Base-by-base conservation (phyloP, 177 flowering plant species). In the Tripterygium wilfordii region DNA sequence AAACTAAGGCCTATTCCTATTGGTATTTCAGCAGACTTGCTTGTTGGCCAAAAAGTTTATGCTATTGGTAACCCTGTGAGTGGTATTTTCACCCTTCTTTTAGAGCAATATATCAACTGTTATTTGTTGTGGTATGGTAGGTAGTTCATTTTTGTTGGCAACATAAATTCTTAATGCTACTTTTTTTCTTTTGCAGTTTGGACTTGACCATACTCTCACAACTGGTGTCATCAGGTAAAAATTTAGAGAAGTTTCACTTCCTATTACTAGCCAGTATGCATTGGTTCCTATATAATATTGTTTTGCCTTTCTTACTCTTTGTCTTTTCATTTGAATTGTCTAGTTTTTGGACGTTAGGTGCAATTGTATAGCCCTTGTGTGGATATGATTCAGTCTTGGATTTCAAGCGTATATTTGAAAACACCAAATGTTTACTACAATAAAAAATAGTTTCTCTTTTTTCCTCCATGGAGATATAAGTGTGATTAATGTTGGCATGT, bases 11-110 rank as follows among this genome's bases (percentile, higher is more conserved):
- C 98, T 13, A 74, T 88, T 45, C 95, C 98, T 41, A 49, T 91
- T 65, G 98, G 98, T 36, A 55, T 88, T 42, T 91, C 98, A 50
- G 86, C 92, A 1, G 95, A 91, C 58, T 76, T 91, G 77, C 94
- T 91, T 70, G 98, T 91, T 61, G 98, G 98, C 49, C 98, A 91
- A 74, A 91, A 91, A 80, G 98, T 85, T 13, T 88, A 28, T 74
- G 98, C 98, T 44, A 91, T 88, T 63, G 98, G 96, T 57, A 91
- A 91, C 58, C 98, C 98, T n/a, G 98, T 91, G 48, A 83, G 96
- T 72, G 29, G 25, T 14, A 17, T 0, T 10, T 24, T 7, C 10
- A 29, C 5, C 29, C 36, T 23, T 52, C n/a, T 20, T 5, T 27
- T 40, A 4, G 14, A 15, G 14, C 16, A n/a, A n/a, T n/a, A n/a